Base-by-base conservation (phyloP, 371 early-diverging fungal species). In the Coemansia sp. region DNA sequence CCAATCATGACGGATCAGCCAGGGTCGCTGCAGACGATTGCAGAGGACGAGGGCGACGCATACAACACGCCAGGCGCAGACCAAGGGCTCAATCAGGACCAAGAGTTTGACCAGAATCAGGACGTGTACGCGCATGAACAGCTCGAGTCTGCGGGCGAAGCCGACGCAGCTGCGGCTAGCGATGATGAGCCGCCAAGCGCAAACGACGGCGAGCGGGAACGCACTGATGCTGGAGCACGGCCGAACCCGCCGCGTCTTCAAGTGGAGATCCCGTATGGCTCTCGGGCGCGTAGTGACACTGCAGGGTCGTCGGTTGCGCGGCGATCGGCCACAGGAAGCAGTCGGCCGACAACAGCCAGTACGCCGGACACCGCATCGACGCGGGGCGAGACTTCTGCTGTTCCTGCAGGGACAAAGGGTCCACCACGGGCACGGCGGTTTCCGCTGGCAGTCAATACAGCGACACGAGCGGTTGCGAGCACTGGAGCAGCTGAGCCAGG, bases 11-110 rank as follows among this genome's bases (percentile, higher is more conserved):
- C 33, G 30, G 47, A 73, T 4, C 64, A 18, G 26, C 67, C 58
- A 21, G 60, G 30, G 25, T 64, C 64, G 18, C 65, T 79, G n/a
- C 79, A 78, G 21, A 71, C 79, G 9, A 79, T 79, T 51, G 65
- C 80, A 37, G 80, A 80, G 44, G 80, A 68, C 56, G 80, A 77
- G 5, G 79, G 67, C 48, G 72, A 78, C 51, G 11, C 30, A n/a
- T 50, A 5, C 28, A 21, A 12, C 30, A 50, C 20, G 50, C 5
- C 71, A 28, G 42, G 55, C 65, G n/a, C 67, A 67, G 47, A 50
- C 6, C 59, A 54, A 23, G 65, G 42, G n/a, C 12, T 51, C 12
- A 56, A 23, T 20, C 58, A 59, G 50, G 42, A 40, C 14, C 52
- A 67, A 23, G 64, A 64, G 33, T 33, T 33, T 33, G 61, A 23